Conservation (phyloP, 1,139 yeast genomes). For the Yamadazyma dendronema region DNA sequence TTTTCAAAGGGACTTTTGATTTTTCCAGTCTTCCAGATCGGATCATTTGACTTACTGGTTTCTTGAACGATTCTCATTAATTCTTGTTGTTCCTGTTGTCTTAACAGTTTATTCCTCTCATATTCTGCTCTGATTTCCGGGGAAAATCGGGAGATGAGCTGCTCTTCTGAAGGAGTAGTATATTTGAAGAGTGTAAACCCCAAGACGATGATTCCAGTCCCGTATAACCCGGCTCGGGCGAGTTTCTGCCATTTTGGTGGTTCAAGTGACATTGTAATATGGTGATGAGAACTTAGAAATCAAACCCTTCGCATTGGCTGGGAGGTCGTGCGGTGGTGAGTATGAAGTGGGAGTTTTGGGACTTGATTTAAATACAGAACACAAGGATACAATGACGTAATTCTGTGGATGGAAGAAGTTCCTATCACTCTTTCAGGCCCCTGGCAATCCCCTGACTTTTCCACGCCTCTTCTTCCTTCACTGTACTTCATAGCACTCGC, state of each 20-base stretch:
- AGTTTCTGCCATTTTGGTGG: constrained; percentile 32
- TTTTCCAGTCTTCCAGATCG: constrained; percentile 78
- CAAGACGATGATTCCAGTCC: constrained; percentile 59
- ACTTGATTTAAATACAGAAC: no score
- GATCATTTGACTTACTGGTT: constrained; percentile 66
- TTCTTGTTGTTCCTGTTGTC: constrained; percentile 65
- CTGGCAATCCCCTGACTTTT: no score
- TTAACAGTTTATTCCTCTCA: constrained; percentile 59
- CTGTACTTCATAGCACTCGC: no score
- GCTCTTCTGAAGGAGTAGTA: constrained; percentile 82
- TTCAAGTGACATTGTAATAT: constrained; percentile 1
- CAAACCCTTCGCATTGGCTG: constrained; percentile 1
- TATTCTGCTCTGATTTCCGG: constrained; percentile 82
- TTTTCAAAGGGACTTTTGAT: constrained; percentile 64
- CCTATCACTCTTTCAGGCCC: no score
- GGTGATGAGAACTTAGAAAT: not conserved
- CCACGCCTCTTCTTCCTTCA: no score
- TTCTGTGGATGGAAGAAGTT: no score
- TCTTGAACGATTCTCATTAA: constrained; percentile 62
- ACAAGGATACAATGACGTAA: no score
- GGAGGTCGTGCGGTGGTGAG: not conserved
- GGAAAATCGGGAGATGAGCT: constrained; percentile 67
- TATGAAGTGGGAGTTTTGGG: no score
- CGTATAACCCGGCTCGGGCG: constrained; percentile 38
- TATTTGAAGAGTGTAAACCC: constrained; percentile 68